A percentile compares a stretch with the other conserved stretches of the same genome.
Conservation (phyloP, 2,329 filamentous ascomycete genomes). For the Rhynchosporium graminicola region DNA sequence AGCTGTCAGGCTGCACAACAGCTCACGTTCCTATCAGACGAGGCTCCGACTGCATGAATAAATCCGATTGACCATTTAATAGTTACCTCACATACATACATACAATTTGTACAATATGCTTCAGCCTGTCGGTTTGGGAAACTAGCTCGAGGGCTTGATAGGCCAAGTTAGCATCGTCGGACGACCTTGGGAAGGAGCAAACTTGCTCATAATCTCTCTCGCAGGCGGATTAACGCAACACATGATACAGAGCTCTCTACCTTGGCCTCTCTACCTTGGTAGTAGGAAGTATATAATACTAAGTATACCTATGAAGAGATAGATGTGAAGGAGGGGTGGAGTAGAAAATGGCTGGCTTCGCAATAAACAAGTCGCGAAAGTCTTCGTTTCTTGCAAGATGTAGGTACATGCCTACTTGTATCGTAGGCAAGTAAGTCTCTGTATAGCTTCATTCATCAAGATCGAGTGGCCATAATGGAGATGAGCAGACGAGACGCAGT, state of each 20-base stretch:
- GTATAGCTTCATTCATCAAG: no score
- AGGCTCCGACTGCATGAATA: neutral
- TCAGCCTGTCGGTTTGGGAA: constrained; percentile 3
- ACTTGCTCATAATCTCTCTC: constrained; percentile 29
- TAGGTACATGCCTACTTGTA: neutral
- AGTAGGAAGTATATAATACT: no score
- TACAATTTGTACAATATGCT: neutral
- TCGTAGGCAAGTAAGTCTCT: neutral
- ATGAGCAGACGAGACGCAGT: neutral
- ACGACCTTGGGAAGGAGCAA: constrained; percentile 12
- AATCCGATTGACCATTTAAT: constrained; percentile 5
- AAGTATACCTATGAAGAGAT: no score
- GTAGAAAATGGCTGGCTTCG: neutral
- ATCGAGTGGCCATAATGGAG: neutral
- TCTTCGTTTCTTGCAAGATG: neutral
- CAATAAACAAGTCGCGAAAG: neutral
- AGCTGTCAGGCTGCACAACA: neutral
- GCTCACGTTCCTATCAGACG: constrained; percentile 6
- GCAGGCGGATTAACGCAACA: constrained; percentile 5
- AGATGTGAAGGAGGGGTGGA: neutral
- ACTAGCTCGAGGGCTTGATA: constrained; percentile 21
- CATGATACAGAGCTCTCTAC: neutral
- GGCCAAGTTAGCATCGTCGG: constrained; percentile 16
- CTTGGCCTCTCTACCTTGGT: no score
- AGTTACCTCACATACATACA: no score